Evolutionary conservation across 2,329 filamentous ascomycete species (phyloP).

Genomic region (Hypoxylon sp.): DNA sequence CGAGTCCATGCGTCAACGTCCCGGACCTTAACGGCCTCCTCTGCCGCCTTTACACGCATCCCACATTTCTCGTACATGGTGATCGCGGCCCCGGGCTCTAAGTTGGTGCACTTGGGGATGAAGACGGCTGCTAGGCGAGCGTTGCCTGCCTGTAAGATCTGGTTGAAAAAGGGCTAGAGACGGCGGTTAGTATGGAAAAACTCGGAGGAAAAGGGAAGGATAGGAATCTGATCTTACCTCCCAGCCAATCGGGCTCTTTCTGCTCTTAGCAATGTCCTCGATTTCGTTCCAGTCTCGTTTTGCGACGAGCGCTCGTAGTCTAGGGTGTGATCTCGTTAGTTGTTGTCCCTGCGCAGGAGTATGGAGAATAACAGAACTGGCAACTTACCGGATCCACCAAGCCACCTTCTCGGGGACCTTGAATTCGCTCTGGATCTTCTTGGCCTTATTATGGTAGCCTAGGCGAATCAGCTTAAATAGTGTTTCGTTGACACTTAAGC

Average conservation of each 20-base stretch:
- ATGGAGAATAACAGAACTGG: neutral
- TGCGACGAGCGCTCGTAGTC: slow-evolving; percentile 88
- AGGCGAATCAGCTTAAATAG: slow-evolving; percentile 88
- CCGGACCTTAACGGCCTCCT: slow-evolving; percentile 88
- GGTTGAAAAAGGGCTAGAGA: slow-evolving; percentile 87
- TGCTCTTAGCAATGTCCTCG: slow-evolving; percentile 83
- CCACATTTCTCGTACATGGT: slow-evolving; percentile 98
- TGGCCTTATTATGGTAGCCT: slow-evolving; percentile 86
- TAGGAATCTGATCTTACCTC: slow-evolving; percentile 73
- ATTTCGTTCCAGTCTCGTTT: slow-evolving; percentile 94
- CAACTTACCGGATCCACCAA: slow-evolving; percentile 80
- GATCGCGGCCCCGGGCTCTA: slow-evolving; percentile 79
- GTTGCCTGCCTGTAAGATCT: slow-evolving; percentile 89
- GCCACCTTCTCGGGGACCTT: slow-evolving; percentile 91
- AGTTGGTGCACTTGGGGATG: slow-evolving; percentile 85
- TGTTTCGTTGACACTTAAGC: slow-evolving; percentile 91
- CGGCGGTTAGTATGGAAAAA: slow-evolving; percentile 22
- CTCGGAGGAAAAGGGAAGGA: neutral
- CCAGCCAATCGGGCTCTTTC: slow-evolving; percentile 96
- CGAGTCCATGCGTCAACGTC: slow-evolving; percentile 82
- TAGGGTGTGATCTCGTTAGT: slow-evolving; percentile 56
- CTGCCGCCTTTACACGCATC: slow-evolving; percentile 87
- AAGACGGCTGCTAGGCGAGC: slow-evolving; percentile 86
- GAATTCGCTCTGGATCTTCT: slow-evolving; percentile 92
- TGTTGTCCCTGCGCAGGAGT: neutral